phyloP scores from a whole-genome alignment of 1,284 basidiomycete species.

The Cutaneotrichosporon mucoides region DNA sequence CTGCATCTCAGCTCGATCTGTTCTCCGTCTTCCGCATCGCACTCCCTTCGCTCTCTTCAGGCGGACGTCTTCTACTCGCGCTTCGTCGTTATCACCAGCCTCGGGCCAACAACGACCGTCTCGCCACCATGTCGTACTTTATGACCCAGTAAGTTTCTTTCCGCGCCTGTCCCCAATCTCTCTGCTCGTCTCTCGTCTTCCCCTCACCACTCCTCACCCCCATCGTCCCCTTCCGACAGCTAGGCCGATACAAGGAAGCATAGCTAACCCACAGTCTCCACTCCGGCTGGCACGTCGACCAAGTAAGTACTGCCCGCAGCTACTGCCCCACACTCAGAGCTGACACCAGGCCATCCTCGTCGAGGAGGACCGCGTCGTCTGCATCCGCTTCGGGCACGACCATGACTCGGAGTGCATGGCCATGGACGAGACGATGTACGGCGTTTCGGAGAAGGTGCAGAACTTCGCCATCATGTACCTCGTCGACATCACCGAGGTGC shows the following conservation, averaged over 20 bases:
- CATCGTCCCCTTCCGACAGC: too few relatives aligned
- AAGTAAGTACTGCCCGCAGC: too few relatives aligned
- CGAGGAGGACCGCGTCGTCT: slow-evolving; percentile 93
- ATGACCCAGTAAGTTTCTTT: slow-evolving; percentile 48
- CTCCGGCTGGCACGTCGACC: slow-evolving; percentile 92
- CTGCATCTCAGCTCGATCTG: background rate
- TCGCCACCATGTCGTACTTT: slow-evolving; percentile 48
- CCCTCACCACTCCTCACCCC: background rate
- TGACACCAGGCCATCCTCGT: slow-evolving; percentile 77
- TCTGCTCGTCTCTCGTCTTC: too few relatives aligned
- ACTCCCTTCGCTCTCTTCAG: background rate
- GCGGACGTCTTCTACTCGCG: background rate
- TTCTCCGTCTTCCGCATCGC: background rate
- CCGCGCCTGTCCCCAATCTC: too few relatives aligned
- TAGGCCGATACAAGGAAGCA: background rate
- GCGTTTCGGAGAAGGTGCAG: slow-evolving; percentile 90
- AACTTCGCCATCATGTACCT: slow-evolving; percentile 98
- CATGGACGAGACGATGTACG: slow-evolving; percentile 96
- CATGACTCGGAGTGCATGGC: slow-evolving; percentile 95
- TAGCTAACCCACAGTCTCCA: slow-evolving; percentile 57
- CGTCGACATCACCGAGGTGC: slow-evolving; percentile 93
- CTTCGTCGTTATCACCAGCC: background rate
- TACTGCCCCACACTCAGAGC: too few relatives aligned
- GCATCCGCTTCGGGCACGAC: slow-evolving; percentile 93
- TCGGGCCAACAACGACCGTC: background rate